Conservation (phyloP, 768 basidiomycete genomes). For the Sarcodon sp. region DNA sequence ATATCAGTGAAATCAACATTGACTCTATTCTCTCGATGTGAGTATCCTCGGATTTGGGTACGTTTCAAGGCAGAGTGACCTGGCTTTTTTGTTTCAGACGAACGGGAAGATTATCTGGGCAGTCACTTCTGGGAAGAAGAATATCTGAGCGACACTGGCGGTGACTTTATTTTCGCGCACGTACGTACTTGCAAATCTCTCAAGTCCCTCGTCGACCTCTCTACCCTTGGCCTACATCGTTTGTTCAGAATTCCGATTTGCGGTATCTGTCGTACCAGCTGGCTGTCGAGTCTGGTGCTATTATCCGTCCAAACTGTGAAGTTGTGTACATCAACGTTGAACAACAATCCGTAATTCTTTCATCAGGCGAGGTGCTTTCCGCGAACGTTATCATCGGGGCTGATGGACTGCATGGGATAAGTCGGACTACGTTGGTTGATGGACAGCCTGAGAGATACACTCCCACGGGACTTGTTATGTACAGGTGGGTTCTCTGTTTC, state of each 20-base stretch:
- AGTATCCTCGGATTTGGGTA: background rate
- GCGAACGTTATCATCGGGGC: slow-evolving; percentile 17
- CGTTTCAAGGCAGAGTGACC: background rate
- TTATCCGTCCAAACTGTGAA: slow-evolving; percentile 6
- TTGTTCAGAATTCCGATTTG: slow-evolving; percentile 15
- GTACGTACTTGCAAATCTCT: slow-evolving; percentile 17
- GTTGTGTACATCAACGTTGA: slow-evolving; percentile 8
- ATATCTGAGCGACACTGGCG: slow-evolving; percentile 32
- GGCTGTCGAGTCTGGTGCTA: slow-evolving; percentile 9
- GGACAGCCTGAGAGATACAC: slow-evolving; percentile 4
- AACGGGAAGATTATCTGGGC: slow-evolving; percentile 30
- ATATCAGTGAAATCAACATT: slow-evolving; percentile 13
- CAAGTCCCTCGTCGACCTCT: background rate
- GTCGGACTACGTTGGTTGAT: slow-evolving; percentile 8
- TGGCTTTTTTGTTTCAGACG: slow-evolving; percentile 19
- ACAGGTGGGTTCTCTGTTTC: slow-evolving; percentile 12
- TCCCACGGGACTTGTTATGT: slow-evolving; percentile 12
- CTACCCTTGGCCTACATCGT: slow-evolving; percentile 12
- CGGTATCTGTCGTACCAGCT: slow-evolving; percentile 14
- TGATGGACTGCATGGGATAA: slow-evolving; percentile 9
- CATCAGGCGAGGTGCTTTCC: slow-evolving; percentile 12
- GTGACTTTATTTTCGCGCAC: slow-evolving; percentile 32
- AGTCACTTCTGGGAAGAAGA: slow-evolving; percentile 32
- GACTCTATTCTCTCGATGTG: slow-evolving; percentile 11
- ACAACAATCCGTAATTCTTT: slow-evolving; percentile 10